A percentile compares a stretch with the other conserved stretches of the same genome.
phyloP scores from a whole-genome alignment of 257 asterid genomes.

The Perilla frutescens region DNA sequence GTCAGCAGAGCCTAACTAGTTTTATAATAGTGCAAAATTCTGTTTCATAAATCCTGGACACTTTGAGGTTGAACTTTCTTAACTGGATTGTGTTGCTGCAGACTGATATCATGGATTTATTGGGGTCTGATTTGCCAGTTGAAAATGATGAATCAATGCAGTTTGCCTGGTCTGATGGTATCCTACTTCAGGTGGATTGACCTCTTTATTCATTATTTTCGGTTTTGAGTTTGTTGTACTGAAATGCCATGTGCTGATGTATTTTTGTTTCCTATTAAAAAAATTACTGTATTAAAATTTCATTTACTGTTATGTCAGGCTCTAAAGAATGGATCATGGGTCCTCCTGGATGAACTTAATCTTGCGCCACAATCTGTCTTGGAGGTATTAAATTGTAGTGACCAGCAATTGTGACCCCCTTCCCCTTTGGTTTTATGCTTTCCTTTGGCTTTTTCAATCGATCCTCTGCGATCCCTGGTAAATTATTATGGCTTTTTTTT shows the following conservation, averaged over 20 bases:
- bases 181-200: constrained; percentile 82
- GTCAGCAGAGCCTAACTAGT: constrained; percentile 44
- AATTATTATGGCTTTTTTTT: background rate
- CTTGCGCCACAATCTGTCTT: constrained; percentile 99
- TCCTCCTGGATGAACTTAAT: constrained; percentile 93
- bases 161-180: constrained; percentile 99
- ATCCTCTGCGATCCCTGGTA: background rate
- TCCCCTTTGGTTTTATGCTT: constrained; percentile 1
- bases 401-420: constrained; percentile 13
- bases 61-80: constrained; percentile 25
- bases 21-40: background rate
- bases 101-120: constrained; percentile 97
- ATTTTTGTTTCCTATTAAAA: background rate
- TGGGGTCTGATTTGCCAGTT: constrained; percentile 96
- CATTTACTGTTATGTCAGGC: constrained; percentile 62
- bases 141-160: constrained; percentile 91
- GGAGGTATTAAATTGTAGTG: constrained; percentile 62
- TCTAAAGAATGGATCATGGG: constrained; percentile 93
- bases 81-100: constrained; percentile 49
- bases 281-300: constrained; percentile 11
- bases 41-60: constrained; percentile 13
- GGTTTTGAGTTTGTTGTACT: background rate
- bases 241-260: constrained; percentile 24
- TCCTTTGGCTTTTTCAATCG: constrained; percentile 18
- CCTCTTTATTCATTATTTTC: constrained; percentile 13